Evolutionary conservation across 148 eudicot species (phyloP).

Genomic region (Rhododendron vialii): DNA sequence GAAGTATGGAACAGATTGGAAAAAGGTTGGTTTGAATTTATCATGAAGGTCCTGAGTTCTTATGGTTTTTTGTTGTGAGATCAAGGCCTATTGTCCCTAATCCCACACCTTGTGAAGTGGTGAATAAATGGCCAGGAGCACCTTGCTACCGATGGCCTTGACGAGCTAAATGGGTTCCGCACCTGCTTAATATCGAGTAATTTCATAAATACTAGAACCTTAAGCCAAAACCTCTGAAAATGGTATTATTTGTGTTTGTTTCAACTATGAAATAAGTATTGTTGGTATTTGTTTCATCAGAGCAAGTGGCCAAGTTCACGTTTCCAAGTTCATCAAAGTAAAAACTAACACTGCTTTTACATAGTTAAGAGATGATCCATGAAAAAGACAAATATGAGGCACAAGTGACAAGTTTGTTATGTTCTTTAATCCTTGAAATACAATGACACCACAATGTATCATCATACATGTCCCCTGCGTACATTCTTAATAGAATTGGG

Average conservation of each 20-base stretch:
- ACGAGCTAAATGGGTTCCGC: neutral
- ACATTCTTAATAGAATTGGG: neutral
- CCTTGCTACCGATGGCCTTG: neutral
- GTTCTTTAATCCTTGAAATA: neutral
- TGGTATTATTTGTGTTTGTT: neutral
- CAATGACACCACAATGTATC: neutral
- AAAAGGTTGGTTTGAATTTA: constrained; percentile 50
- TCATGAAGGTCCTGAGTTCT: neutral
- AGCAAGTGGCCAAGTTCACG: neutral
- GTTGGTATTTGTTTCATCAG: neutral
- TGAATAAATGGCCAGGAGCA: neutral
- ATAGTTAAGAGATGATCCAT: neutral
- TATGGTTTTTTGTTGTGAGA: neutral
- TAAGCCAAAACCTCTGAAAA: neutral
- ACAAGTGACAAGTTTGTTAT: neutral
- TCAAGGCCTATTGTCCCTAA: neutral
- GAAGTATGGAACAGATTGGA: constrained; percentile 94
- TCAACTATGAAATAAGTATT: neutral
- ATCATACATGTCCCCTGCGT: neutral
- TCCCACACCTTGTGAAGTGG: neutral
- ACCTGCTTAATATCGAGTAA: neutral
- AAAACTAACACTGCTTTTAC: neutral
- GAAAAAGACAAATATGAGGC: neutral
- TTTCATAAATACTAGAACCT: neutral
- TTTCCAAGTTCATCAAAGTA: neutral